Evolutionary conservation across 495 filamentous ascomycete species (phyloP).

Genomic region (Penicillium samsonianum): DNA sequence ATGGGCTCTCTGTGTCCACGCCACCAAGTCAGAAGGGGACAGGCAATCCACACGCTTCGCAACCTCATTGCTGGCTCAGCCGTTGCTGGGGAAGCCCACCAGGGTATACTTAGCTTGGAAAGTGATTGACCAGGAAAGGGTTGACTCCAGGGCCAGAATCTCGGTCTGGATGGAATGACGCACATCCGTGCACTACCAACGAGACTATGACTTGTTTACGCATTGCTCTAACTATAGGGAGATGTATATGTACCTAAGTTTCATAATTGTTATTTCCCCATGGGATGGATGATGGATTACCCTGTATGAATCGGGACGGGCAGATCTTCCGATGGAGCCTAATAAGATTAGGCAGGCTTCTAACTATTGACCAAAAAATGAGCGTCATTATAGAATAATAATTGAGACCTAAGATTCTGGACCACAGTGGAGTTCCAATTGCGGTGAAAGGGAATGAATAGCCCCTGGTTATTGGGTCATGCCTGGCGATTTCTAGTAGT

Average conservation of each 20-base stretch:
- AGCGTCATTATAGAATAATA: background rate
- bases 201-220: slow-evolving; percentile 13
- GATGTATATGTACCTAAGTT: background rate
- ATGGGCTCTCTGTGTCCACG: background rate
- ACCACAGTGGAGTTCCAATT: slow-evolving; percentile 13
- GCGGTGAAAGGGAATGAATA: slow-evolving; percentile 6
- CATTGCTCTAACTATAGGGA: slow-evolving; percentile 7
- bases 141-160: slow-evolving; percentile 9
- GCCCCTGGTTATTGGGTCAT: slow-evolving; percentile 3
- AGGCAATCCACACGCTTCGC: slow-evolving; percentile 6
- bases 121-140: slow-evolving; percentile 15
- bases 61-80: slow-evolving; percentile 4
- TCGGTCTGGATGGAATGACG: slow-evolving; percentile 13
- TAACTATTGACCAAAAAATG: slow-evolving; percentile 1
- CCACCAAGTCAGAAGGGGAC: background rate
- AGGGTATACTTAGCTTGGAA: slow-evolving; percentile 8
- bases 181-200: slow-evolving; percentile 5
- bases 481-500: no score
- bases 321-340: slow-evolving; percentile 14
- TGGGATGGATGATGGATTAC: no score
- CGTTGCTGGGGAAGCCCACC: slow-evolving; percentile 11
- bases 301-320: slow-evolving; percentile 3
- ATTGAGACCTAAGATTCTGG: slow-evolving; percentile 11
- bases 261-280: slow-evolving; percentile 5
- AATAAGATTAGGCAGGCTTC: slow-evolving; percentile 2